phyloP scores from a whole-genome alignment of 2,329 filamentous ascomycete genomes.

The Coniosporium tulheliwenetii region DNA sequence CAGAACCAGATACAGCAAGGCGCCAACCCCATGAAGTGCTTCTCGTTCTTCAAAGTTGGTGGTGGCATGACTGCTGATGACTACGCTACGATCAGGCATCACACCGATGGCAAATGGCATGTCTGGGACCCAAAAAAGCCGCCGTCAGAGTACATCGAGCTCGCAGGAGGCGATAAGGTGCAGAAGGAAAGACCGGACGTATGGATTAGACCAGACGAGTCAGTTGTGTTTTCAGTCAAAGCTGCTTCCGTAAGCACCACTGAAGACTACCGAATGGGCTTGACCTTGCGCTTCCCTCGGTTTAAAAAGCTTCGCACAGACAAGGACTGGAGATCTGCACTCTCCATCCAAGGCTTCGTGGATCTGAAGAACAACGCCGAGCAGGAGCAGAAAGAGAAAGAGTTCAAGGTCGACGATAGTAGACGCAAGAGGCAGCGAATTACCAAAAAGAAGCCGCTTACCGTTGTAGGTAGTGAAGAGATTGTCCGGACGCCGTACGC shows the following conservation, averaged over 20 bases:
- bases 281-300: slow-evolving; percentile 80
- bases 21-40: slow-evolving; percentile 55
- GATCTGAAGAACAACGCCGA: slow-evolving; percentile 54
- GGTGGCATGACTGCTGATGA: slow-evolving; percentile 78
- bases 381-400: slow-evolving; percentile 46
- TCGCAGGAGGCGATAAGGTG: slow-evolving; percentile 54
- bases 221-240: slow-evolving; percentile 76
- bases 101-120: slow-evolving; percentile 82
- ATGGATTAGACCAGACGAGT: slow-evolving; percentile 85
- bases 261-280: slow-evolving; percentile 59
- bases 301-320: slow-evolving; percentile 74
- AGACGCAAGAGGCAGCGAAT: slow-evolving; percentile 45
- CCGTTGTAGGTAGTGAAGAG: slow-evolving; percentile 56
- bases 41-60: slow-evolving; percentile 97
- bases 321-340: slow-evolving; percentile 64
- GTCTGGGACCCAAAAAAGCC: slow-evolving; percentile 68
- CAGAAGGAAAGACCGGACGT: slow-evolving; percentile 73
- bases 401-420: slow-evolving; percentile 55
- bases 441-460: slow-evolving; percentile 52
- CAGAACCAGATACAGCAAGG: slow-evolving; percentile 45
- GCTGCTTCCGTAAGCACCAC: slow-evolving; percentile 63
- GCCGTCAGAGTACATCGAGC: slow-evolving; percentile 62
- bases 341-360: slow-evolving; percentile 65
- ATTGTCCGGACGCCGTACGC: slow-evolving; percentile 35
- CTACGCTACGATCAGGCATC: slow-evolving; percentile 66